Evolutionary conservation across 345 rosid genomes (phyloP), one percentile per base, ranked within the genome.

Genomic region (Orychophragmus violaceus): DNA sequence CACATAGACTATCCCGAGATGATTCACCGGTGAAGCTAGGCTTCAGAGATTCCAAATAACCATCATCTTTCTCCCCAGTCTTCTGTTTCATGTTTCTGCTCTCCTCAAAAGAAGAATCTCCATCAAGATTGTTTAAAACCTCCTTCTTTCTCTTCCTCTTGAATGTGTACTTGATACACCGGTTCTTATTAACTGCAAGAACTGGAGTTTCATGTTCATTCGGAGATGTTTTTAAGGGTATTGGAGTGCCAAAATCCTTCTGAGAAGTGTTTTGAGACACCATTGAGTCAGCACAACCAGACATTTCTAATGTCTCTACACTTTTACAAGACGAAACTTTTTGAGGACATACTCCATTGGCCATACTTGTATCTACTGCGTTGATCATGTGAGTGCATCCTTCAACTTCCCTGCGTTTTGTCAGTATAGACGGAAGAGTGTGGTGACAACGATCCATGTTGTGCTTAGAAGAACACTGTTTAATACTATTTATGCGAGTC

Each of bases 141-240:
- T 82, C 90, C 87, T 68, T 86, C 82, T 80, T 88, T 63, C 91
- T 78, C 76, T 88, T 88, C 77, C 97, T 88, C 70, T 74, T 72
- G 80, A 91, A 91, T 16, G 96, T 91, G 81, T 83, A 82, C 81
- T 83, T 86, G 25, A 88, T 78, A 71, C 81, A 74, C 69, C 80
- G 82, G 51, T 66, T 82, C 55, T 80, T 66, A 28, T 22, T 45
- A 21, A 75, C 62, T 68, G 76, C 71, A 48, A 45, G 53, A 62
- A 49, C 52, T 36, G 74, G 65, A 75, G 76, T 23, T 61, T 68
- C 70, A 63, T 42, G 59, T 29, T 67, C 28, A 53, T 46, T 54
- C 12, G 62, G 66, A 54, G 76, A 57, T 44, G 77, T 68, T 68
- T 70, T 50, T 35, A 54, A 53, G 5, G 66, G 27, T 13, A 59